These are phyloP conservation scores for Puccinia coronata DNA, from an alignment of 1,284 basidiomycete genomes.

Conservation along the genomic window DNA sequence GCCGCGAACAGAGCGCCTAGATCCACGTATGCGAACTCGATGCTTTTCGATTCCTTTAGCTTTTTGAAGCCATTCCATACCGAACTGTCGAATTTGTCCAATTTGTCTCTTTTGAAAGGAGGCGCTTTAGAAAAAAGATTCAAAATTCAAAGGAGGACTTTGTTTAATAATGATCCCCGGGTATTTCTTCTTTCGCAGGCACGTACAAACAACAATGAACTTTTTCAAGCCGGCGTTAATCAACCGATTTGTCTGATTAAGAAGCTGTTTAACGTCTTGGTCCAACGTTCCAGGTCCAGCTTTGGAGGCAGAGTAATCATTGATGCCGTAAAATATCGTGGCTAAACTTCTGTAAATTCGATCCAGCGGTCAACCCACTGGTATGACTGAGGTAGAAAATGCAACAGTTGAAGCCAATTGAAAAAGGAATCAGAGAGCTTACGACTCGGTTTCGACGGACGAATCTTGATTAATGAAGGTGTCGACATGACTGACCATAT, in stretches of 20 bases:
- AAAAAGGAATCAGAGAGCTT: background rate
- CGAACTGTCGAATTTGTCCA: background rate
- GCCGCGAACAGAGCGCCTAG: slow-evolving; percentile 7
- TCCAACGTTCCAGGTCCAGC: background rate
- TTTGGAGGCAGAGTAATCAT: slow-evolving; percentile 25
- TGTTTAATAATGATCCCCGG: background rate
- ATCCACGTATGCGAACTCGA: slow-evolving; percentile 27
- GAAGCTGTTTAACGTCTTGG: background rate
- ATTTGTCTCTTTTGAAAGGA: background rate
- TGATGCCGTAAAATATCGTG: slow-evolving; percentile 33
- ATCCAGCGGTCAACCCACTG: background rate
- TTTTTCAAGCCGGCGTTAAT: slow-evolving; percentile 7
- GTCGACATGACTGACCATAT: slow-evolving; percentile 33
- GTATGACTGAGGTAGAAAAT: no score
- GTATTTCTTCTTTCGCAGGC: background rate
- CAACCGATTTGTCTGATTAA: slow-evolving; percentile 11
- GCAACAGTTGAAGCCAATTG: no score
- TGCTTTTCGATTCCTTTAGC: background rate
- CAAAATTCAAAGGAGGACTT: no score
- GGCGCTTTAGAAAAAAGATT: background rate
- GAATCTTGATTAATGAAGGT: background rate
- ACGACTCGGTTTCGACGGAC: background rate
- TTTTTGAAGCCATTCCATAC: slow-evolving; percentile 36
- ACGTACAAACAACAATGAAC: slow-evolving; percentile 33
- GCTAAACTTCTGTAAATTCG: slow-evolving; percentile 20